Conservation (phyloP, 176 grass and related monocot species). For the Musa troglodytarum region DNA sequence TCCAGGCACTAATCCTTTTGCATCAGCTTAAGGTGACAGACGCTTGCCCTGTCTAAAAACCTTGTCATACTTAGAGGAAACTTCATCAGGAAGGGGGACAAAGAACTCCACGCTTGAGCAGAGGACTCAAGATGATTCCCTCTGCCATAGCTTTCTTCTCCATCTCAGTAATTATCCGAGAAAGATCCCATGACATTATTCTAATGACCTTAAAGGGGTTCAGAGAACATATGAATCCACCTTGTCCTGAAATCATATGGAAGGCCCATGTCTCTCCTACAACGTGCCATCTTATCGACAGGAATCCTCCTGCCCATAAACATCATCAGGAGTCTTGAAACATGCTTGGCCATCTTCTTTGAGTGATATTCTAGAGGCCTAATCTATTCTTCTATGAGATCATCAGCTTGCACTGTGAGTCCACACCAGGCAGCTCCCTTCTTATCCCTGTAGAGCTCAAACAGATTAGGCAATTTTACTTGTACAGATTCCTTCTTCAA, state of each 20-base stretch:
- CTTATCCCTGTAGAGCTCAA: conserved; percentile 33
- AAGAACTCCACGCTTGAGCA: conserved; percentile 34
- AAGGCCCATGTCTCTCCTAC: conserved; percentile 23
- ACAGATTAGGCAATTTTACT: conserved; percentile 51
- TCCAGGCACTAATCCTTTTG: conserved; percentile 42
- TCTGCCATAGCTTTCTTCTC: conserved; percentile 36
- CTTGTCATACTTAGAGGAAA: conserved; percentile 59
- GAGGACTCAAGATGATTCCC: conserved; percentile 10
- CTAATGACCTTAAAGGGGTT: conserved; percentile 3
- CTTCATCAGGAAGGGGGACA: conserved; percentile 61
- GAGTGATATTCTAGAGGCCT: conserved; percentile 53
- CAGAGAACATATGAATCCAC: conserved; percentile 52
- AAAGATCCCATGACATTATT: conserved; percentile 48
- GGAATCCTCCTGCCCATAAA: conserved; percentile 29
- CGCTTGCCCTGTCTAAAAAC: conserved; percentile 40
- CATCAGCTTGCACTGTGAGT: background rate
- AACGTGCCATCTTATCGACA: background rate
- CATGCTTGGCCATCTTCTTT: conserved; percentile 23
- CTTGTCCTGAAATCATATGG: conserved; percentile 51
- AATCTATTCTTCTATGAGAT: conserved; percentile 3
- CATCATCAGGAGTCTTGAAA: conserved; percentile 78
- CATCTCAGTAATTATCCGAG: conserved; percentile 67
- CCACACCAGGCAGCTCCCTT: background rate
- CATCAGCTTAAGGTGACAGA: conserved; percentile 79
- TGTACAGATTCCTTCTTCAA: background rate